Base-by-base conservation (phyloP, 2,329 filamentous ascomycete species). In the Aspergillus ustus region DNA sequence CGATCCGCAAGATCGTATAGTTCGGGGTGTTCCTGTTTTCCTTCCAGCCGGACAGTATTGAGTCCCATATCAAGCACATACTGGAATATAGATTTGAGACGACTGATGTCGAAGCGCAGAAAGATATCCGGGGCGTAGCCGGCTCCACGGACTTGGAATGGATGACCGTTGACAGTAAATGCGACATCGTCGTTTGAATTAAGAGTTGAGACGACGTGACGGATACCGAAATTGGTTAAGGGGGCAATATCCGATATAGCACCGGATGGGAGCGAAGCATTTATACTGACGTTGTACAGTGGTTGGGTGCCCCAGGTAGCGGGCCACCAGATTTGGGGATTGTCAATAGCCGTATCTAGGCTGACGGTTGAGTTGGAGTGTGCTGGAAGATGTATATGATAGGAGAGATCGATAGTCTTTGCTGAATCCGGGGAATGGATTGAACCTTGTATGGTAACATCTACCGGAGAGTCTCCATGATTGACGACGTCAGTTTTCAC, bases 81-180 rank as follows among this genome's bases (percentile, higher is more conserved):
- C 61, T 79, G 73, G 20, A 84, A 83, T 46, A 87, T 83, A 0
- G 74, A 69, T 15, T 73, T 74, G 34, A 88, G 81, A 28, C 82
- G 81, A 1, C 76, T 62, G 2, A 70, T 54, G 60, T 86, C 80
- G 75, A 85, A 89, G 6, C 86, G 83, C 4, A 89, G 73, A 70
- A 89, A 89, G 60, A 89, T 83, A 68, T 89, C 86, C 0, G 86
- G 79, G 0, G 83, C 78, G 65, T 89, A 89, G 0, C 87, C 87
- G 1, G 80, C 85, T 2, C 87, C 87, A 1, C 87, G 69, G 2
- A 89, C 85, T 59, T 86, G 85, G 70, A 89, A 89, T 0, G 81
- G 82, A 3, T 82, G 65, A 0, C 79, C 82, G 60, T 89, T 89
- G 64, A 89, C 74, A 15, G 67, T 76, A 68, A 88, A 89, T 0